A percentile compares a stretch with the other conserved stretches of the same genome.
phyloP scores from a whole-genome alignment of 441 rosid species.

The Mallotus japonicus region DNA sequence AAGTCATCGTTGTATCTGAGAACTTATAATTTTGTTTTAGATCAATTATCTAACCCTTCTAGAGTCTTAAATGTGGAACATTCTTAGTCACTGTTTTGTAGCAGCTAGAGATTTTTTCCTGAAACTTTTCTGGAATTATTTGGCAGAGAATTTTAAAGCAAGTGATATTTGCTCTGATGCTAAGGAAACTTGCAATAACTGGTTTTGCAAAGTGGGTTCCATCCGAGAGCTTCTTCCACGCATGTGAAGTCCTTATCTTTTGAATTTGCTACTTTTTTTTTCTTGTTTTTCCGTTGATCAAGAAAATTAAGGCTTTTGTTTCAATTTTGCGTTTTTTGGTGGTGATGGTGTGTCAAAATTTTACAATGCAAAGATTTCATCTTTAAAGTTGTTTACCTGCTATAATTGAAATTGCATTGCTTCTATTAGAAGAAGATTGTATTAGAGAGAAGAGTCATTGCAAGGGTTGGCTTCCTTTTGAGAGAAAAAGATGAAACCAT shows the following conservation, averaged over 20 bases:
- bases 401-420: not conserved
- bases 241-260: conserved; percentile 54
- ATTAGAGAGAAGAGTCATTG: not conserved
- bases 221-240: conserved; percentile 89
- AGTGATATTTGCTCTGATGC: conserved; percentile 65
- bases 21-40: not conserved
- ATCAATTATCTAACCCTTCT: not conserved
- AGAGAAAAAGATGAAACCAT: not conserved
- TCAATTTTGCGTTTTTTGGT: not conserved
- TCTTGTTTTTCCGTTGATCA: not conserved
- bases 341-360: not conserved
- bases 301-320: not conserved
- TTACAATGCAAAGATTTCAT: not conserved
- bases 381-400: conserved; percentile 4
- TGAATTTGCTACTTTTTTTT: not conserved
- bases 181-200: conserved; percentile 90
- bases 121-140: conserved; percentile 28
- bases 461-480: not conserved
- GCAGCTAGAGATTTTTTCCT: conserved; percentile 18
- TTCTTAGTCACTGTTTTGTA: conserved; percentile 5
- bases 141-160: conserved; percentile 73
- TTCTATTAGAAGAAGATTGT: not conserved
- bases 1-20: not conserved
- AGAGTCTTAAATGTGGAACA: not conserved
- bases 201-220: conserved; percentile 90